Evolutionary conservation across 1,284 basidiomycete genomes (phyloP), one percentile per base, ranked within the genome.

Genomic region (Sporisorium iseilematis-ciliati): DNA sequence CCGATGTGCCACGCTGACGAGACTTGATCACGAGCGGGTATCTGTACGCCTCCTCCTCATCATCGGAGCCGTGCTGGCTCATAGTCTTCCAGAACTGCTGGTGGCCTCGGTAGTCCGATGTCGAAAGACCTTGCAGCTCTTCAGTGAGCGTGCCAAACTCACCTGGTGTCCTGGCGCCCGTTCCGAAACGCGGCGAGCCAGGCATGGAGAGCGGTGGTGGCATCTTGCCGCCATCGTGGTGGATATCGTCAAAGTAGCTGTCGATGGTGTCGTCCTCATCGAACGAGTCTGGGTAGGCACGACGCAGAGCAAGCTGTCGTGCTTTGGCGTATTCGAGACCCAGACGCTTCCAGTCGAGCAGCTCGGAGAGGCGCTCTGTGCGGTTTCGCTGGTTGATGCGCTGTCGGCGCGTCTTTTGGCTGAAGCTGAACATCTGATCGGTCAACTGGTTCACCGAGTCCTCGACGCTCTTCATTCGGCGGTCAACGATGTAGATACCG

Each of bases 321-420:
- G 94, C 93, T 88, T 97, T 99, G 84, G 92, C 92, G 86, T 99
- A 99, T 86, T 99, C 96, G 76, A 98, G 90, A 5, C 96, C 96
- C 26, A 99, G 88, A 80, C 95, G 94, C 88, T 99, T 99, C 96
- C 96, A 98, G 86, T 99, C 96, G 67, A 99, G 88, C 61, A 99
- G 86, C 48, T 96, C 96, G 20, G 89, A 77, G 7, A 82, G 71
- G 21, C 81, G 60, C 86, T 99, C 96, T 64, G 97, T 96, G 58
- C 96, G 91, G 88, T 98, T 99, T 50, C 95, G 92, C 88, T 98
- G 95, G 87, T 98, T 98, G 87, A 98, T 98, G 58, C 96, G 90
- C 87, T 98, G 96, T 62, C 96, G 89, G 46, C 96, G 89, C n/a
- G 94, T 92, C 89, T 97, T 97, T 81, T 88, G 89, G 66, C 89